phyloP scores from a whole-genome alignment of 1,284 basidiomycete genomes.

The Apiotrichum domesticum region DNA sequence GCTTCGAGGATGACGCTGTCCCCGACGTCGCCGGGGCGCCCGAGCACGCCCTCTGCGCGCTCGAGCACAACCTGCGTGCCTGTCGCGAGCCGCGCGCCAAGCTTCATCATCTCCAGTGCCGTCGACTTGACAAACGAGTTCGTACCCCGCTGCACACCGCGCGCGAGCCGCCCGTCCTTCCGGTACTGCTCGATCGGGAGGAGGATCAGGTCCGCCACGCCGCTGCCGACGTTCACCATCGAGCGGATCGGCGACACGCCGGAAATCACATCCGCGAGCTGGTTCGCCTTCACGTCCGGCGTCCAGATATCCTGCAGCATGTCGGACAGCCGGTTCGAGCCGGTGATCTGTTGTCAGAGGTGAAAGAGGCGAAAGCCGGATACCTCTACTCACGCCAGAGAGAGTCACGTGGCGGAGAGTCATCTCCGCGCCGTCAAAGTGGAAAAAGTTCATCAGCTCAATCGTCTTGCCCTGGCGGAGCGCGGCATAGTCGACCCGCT shows the following conservation, averaged over 20 bases:
- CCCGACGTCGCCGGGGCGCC: constrained; percentile 50
- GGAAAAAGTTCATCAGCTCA: constrained; percentile 99
- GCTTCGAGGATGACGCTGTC: constrained; percentile 22
- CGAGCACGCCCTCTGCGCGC: constrained; percentile 81
- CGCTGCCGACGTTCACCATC: constrained; percentile 91
- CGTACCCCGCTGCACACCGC: constrained; percentile 90
- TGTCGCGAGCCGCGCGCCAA: constrained; percentile 90
- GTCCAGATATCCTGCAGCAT: constrained; percentile 96
- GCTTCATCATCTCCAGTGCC: constrained; percentile 86
- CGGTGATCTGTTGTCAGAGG: constrained; percentile 61
- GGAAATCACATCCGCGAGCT: constrained; percentile 94
- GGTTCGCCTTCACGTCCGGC: constrained; percentile 97
- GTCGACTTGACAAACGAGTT: constrained; percentile 88
- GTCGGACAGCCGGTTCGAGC: constrained; percentile 81
- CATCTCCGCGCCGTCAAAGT: constrained; percentile 98
- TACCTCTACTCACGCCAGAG: constrained; percentile 62
- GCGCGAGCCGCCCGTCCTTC: constrained; percentile 88
- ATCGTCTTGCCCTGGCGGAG: constrained; percentile 84
- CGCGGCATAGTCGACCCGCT: constrained; percentile 91
- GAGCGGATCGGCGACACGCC: constrained; percentile 93
- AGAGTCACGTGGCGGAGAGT: constrained; percentile 87
- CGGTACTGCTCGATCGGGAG: constrained; percentile 95
- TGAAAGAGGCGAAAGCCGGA: not conserved
- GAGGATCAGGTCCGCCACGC: constrained; percentile 89
- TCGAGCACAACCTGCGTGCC: constrained; percentile 97